These are phyloP conservation scores for Cajanus cajan DNA, from an alignment of 306 rosid species.

Conservation along the genomic window DNA sequence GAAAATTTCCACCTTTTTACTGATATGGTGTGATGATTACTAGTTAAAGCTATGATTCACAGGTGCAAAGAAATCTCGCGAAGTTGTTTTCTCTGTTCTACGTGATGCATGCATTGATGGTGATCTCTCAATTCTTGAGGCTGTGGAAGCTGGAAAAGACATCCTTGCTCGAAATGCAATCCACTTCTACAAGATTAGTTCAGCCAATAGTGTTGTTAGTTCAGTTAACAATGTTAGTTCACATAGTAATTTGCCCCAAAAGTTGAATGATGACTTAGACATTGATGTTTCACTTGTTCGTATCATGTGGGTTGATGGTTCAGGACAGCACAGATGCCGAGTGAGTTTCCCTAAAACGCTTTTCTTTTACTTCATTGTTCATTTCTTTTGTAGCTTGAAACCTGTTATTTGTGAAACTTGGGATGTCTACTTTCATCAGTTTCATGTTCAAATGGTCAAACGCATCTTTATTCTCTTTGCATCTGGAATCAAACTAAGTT, in stretches of 20 bases:
- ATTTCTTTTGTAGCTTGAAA: background rate
- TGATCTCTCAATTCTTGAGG: constrained; percentile 75
- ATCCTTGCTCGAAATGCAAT: constrained; percentile 73
- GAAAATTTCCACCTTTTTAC: background rate
- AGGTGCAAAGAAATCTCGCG: constrained; percentile 86
- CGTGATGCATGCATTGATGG: constrained; percentile 73
- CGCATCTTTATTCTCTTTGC: background rate
- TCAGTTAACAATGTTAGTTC: constrained; percentile 40
- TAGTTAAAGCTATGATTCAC: constrained; percentile 13
- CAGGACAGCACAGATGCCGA: constrained; percentile 93
- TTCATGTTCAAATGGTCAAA: background rate
- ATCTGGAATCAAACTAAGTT: background rate
- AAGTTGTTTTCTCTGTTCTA: constrained; percentile 72
- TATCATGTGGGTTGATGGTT: constrained; percentile 74
- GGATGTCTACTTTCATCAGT: background rate
- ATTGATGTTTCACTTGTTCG: constrained; percentile 63
- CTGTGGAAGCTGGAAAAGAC: constrained; percentile 75
- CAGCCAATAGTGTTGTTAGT: constrained; percentile 18
- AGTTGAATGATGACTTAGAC: constrained; percentile 38
- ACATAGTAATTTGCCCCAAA: constrained; percentile 26
- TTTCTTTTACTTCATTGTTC: constrained; percentile 10
- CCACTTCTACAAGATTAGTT: constrained; percentile 60
- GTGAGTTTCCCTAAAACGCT: constrained; percentile 47
- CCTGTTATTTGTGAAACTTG: background rate
- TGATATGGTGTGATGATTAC: background rate